These are phyloP conservation scores for Plectranthus barbatus DNA, from an alignment of 257 asterid species.

Conservation along the genomic window DNA sequence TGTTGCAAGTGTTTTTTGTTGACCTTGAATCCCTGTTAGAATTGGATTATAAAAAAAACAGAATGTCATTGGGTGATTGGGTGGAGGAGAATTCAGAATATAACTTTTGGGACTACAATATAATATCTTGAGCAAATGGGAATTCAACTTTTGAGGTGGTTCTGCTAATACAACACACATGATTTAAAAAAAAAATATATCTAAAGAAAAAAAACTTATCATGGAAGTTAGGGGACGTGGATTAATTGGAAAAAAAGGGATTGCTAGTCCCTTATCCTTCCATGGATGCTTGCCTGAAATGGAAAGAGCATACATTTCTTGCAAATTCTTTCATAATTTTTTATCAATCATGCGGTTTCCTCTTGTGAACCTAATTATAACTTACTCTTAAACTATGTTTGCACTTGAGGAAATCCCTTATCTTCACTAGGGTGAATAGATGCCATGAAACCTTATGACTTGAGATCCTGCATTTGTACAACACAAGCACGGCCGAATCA, in stretches of 20 bases:
- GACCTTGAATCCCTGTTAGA: constrained; percentile 8
- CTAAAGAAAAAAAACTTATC: constrained; percentile 6
- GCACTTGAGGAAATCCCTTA: too few relatives aligned
- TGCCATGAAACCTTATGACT: too few relatives aligned
- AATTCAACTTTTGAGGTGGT: constrained; percentile 57
- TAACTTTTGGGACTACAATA: constrained; percentile 24
- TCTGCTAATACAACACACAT: constrained; percentile 36
- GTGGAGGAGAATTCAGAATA: constrained; percentile 48
- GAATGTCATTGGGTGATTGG: constrained; percentile 37
- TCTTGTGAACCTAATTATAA: too few relatives aligned
- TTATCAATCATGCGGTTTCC: too few relatives aligned
- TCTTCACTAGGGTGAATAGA: too few relatives aligned
- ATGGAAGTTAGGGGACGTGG: constrained; percentile 28
- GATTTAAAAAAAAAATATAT: neutral
- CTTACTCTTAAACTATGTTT: too few relatives aligned
- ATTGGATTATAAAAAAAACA: neutral
- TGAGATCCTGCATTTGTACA: too few relatives aligned
- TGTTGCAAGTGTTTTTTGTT: too few relatives aligned
- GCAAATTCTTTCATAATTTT: neutral
- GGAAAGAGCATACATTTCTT: constrained; percentile 18
- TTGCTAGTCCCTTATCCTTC: constrained; percentile 7
- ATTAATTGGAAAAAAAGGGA: constrained; percentile 20
- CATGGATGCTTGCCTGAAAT: constrained; percentile 22
- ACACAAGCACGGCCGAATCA: too few relatives aligned
- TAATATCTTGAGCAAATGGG: constrained; percentile 66